Conservation (phyloP, 106 monocot species). For the Dendrobium catenatum region DNA sequence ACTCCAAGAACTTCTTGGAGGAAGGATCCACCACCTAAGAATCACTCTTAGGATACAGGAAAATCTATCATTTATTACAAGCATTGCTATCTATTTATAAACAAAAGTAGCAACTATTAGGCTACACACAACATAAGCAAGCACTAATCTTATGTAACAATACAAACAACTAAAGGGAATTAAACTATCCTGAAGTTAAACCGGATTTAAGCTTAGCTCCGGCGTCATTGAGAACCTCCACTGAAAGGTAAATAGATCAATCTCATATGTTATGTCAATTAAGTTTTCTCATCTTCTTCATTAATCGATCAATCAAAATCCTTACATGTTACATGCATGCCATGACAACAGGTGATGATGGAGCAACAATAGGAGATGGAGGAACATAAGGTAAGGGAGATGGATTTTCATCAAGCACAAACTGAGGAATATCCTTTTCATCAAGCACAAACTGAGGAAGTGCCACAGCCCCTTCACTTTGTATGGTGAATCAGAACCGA, state of each 20-base stretch:
- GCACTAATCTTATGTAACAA: no score
- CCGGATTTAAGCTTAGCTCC: no score
- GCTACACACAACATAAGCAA: no score
- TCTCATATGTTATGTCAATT: neutral
- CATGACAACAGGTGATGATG: neutral
- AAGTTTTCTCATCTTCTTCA: neutral
- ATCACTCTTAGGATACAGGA: no score
- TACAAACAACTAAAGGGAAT: no score
- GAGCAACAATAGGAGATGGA: slow-evolving; percentile 16
- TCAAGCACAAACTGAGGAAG: slow-evolving; percentile 44
- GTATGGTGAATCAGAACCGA: slow-evolving; percentile 40
- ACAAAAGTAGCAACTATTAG: no score
- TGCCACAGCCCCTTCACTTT: slow-evolving; percentile 66
- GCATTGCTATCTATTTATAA: no score
- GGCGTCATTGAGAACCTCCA: slow-evolving; percentile 33
- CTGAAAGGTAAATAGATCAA: slow-evolving; percentile 32
- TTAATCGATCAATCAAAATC: neutral
- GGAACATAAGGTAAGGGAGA: slow-evolving; percentile 14
- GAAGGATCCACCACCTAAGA: no score
- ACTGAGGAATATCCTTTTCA: slow-evolving; percentile 42
- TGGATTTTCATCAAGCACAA: slow-evolving; percentile 38
- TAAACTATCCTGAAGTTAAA: no score
- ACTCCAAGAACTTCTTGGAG: no score
- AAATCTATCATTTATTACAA: no score
- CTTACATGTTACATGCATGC: neutral